phyloP scores from a whole-genome alignment of 1,284 basidiomycete species.

The Xerocomus nothofagi region DNA sequence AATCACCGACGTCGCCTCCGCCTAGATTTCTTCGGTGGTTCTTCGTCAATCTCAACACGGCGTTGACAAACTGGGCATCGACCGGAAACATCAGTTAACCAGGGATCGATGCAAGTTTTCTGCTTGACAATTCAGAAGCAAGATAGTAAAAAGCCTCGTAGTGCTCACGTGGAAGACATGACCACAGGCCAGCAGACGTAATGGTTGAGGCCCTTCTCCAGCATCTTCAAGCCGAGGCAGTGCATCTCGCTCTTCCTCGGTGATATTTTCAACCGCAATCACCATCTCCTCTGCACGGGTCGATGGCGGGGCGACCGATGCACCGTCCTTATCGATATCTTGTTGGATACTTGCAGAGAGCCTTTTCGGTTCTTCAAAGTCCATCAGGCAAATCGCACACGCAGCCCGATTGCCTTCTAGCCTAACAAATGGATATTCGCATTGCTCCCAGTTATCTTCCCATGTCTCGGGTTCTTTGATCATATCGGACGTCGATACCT shows the following conservation, averaged over 20 bases:
- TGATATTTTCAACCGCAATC: slow-evolving; percentile 41
- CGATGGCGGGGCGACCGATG: slow-evolving; percentile 8
- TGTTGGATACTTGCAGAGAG: slow-evolving; percentile 31
- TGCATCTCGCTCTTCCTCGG: slow-evolving; percentile 40
- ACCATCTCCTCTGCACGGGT: slow-evolving; percentile 22
- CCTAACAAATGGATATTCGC: slow-evolving; percentile 61
- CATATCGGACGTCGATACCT: slow-evolving; percentile 23
- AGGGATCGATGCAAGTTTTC: slow-evolving; percentile 80
- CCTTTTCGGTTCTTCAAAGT: slow-evolving; percentile 73
- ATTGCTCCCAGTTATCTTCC: slow-evolving; percentile 56
- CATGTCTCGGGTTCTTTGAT: slow-evolving; percentile 46
- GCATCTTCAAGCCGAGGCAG: slow-evolving; percentile 60
- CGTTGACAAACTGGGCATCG: slow-evolving; percentile 76
- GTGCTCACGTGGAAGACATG: slow-evolving; percentile 79
- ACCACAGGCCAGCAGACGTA: slow-evolving; percentile 69
- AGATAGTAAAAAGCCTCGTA: background rate
- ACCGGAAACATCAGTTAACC: slow-evolving; percentile 76
- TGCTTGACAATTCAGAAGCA: slow-evolving; percentile 30
- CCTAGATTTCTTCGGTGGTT: slow-evolving; percentile 33
- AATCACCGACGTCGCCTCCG: slow-evolving; percentile 29
- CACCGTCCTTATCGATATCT: slow-evolving; percentile 21
- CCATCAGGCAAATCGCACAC: slow-evolving; percentile 79
- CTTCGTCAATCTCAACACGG: slow-evolving; percentile 48
- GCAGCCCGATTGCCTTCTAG: slow-evolving; percentile 77
- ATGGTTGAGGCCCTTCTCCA: slow-evolving; percentile 70